phyloP scores from a whole-genome alignment of 345 rosid species.

The Salix dunnii region DNA sequence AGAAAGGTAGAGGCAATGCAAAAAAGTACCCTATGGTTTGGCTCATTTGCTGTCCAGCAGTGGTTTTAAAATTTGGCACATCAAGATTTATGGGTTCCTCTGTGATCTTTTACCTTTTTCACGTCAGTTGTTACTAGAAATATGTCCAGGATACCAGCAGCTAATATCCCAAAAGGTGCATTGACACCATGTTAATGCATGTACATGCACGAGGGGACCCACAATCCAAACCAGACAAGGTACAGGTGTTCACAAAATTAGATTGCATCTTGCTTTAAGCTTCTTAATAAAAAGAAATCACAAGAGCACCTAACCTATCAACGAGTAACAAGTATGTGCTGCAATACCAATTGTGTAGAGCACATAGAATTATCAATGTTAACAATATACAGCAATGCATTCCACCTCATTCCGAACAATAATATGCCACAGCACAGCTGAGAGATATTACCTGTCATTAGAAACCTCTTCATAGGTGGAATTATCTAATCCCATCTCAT shows the following conservation, averaged over 20 bases:
- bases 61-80: neutral
- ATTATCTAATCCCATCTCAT: slow-evolving; percentile 33
- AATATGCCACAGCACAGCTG: neutral
- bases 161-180: neutral
- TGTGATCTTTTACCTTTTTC: neutral
- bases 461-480: slow-evolving; percentile 38
- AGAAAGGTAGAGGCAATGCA: neutral
- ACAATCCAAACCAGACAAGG: neutral
- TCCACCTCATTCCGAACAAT: neutral
- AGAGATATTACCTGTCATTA: slow-evolving; percentile 40
- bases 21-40: neutral
- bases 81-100: neutral
- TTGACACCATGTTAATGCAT: neutral
- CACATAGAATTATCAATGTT: neutral
- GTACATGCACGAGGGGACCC: neutral
- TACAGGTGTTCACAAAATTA: neutral
- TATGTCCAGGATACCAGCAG: neutral
- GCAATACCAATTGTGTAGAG: neutral
- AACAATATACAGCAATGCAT: neutral
- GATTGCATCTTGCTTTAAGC: neutral
- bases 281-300: neutral
- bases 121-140: neutral
- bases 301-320: neutral
- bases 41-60: neutral
- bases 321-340: neutral